Evolutionary conservation across 495 filamentous ascomycete genomes (phyloP), one percentile per base, ranked within the genome.

Genomic region (Penicillium cinerascens): DNA sequence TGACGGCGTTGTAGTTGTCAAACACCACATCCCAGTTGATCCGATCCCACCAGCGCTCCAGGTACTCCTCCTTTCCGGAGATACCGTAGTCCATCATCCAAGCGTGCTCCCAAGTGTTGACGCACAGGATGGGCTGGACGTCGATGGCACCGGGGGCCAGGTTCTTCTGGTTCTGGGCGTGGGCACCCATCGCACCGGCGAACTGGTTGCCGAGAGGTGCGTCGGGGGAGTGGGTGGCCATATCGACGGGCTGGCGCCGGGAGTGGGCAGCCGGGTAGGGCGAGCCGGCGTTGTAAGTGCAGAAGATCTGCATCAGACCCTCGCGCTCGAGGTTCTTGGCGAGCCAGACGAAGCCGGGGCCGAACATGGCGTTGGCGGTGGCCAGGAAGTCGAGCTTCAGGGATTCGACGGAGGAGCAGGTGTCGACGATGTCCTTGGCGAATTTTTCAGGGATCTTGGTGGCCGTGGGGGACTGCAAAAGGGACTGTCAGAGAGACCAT

Each of bases 31-130:
- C 67, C 93, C 93, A 98, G 72, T 98, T 82, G 47, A 98, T 84
- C 25, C 67, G 70, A 27, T 89, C 69, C 93, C 93, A 98, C 92
- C 92, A 96, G 40, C 65, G 71, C 74, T 87, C 78, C 44, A 91
- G 75, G 71, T 81, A 98, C 49, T 74, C 67, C 42, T 77, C 77
- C 84, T 96, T 97, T 11, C 89, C 89, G 35, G 70, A 74, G 41
- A 96, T 75, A 22, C 90, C 90, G 62, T 85, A 96, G 65, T 97
- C 90, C 52, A 78, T 78, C 68, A 97, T 71, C 84, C 88, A 98
- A 2, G 85, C 87, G 70, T 98, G 93, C 76, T 97, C 86, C 93
- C 93, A 98, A 22, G 90, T 95, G 68, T 93, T 97, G 41, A 97
- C 78, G 60, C 92, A 95, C 51, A 97, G 72, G 54, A 97, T 71